These are phyloP conservation scores for Didymella segeticola DNA, from an alignment of 2,329 filamentous ascomycete species.

Conservation along the genomic window DNA sequence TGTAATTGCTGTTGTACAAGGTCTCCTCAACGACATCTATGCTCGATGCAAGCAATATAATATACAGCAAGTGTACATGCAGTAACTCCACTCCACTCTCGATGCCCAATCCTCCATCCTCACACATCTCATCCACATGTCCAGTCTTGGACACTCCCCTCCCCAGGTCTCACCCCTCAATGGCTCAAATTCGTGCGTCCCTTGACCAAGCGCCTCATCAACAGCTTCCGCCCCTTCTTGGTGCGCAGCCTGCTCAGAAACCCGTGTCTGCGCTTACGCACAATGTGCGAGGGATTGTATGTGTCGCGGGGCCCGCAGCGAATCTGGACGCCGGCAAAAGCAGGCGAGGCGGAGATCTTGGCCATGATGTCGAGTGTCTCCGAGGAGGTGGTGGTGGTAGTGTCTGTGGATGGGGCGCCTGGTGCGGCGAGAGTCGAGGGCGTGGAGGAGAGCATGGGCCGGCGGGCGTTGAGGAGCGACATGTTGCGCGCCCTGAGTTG, in stretches of 20 bases:
- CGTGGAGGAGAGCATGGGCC: slow-evolving; percentile 32
- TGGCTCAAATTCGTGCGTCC: slow-evolving; percentile 54
- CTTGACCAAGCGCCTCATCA: slow-evolving; percentile 63
- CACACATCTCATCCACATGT: too few relatives aligned
- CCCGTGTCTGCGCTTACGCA: slow-evolving; percentile 68
- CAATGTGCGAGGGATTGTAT: slow-evolving; percentile 64
- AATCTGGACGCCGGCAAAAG: slow-evolving; percentile 49
- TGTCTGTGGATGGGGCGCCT: slow-evolving; percentile 22
- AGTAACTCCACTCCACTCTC: too few relatives aligned
- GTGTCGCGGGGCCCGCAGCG: slow-evolving; percentile 61
- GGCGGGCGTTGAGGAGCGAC: slow-evolving; percentile 38
- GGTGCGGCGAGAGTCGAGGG: slow-evolving; percentile 26
- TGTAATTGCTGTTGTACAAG: not conserved
- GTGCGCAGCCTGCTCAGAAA: slow-evolving; percentile 62
- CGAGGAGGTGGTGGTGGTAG: slow-evolving; percentile 17
- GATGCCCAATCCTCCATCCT: too few relatives aligned
- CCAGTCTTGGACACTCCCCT: not conserved
- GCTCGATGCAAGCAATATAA: slow-evolving; percentile 20
- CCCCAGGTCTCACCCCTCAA: slow-evolving; percentile 15
- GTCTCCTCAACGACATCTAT: not conserved
- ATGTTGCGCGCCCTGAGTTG: slow-evolving; percentile 19
- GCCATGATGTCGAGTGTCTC: slow-evolving; percentile 44
- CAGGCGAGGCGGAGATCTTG: slow-evolving; percentile 48
- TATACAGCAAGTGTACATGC: slow-evolving; percentile 9
- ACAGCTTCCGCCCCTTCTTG: slow-evolving; percentile 60